Evolutionary conservation across 1,284 basidiomycete species (phyloP).

Genomic region (Ustilago tritici): DNA sequence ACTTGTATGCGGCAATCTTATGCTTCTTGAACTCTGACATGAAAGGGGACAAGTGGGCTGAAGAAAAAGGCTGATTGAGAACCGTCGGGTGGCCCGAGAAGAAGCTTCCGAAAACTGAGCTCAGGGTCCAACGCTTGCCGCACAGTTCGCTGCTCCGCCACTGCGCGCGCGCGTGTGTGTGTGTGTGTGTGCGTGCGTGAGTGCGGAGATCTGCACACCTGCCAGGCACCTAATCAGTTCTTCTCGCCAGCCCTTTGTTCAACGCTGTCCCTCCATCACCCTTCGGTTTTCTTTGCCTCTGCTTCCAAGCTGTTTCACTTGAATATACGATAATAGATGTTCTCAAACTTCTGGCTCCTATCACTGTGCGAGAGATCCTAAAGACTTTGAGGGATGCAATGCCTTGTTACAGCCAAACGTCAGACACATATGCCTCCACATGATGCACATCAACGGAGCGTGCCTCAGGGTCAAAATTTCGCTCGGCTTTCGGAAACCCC

Average conservation of each 20-base stretch:
- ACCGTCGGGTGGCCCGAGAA: background rate
- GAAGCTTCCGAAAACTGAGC: conserved; percentile 10
- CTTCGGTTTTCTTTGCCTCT: background rate
- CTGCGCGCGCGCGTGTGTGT: background rate
- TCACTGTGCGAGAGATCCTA: background rate
- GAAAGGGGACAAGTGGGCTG: background rate
- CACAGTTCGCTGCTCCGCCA: background rate
- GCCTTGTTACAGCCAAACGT: background rate
- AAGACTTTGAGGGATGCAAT: background rate
- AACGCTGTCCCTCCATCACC: background rate
- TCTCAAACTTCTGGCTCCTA: too few species aligned
- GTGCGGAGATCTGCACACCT: conserved; percentile 4
- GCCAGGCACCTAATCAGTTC: conserved; percentile 1
- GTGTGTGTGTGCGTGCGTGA: too few species aligned
- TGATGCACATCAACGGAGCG: background rate
- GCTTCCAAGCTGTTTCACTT: background rate
- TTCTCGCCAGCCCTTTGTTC: background rate
- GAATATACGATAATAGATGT: too few species aligned
- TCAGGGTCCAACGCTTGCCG: conserved; percentile 11
- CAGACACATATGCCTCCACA: conserved; percentile 14
- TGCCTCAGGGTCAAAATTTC: background rate
- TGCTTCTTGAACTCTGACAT: background rate
- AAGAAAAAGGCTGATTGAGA: background rate
- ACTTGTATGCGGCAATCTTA: background rate
- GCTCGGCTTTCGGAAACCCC: conserved; percentile 41